Evolutionary conservation across 192 early-diverging fungal genomes (phyloP).

Genomic region (Pilobolus umbonatus): DNA sequence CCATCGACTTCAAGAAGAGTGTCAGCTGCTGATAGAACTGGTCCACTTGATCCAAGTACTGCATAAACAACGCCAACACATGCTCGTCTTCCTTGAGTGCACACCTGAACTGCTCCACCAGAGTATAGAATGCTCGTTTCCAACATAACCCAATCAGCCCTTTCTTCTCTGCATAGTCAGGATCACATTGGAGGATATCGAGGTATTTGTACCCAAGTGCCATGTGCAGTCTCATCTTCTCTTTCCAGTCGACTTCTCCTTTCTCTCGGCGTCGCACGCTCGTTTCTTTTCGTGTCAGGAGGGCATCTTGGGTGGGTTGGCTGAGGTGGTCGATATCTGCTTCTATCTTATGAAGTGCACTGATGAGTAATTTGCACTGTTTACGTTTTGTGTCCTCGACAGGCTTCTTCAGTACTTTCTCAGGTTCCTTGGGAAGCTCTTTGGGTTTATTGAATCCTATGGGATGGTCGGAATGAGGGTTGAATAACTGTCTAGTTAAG

Average conservation of each 20-base stretch:
- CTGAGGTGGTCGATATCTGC: not conserved
- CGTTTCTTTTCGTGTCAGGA: not conserved
- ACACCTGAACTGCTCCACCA: conserved; percentile 48
- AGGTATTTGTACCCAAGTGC: conserved; percentile 40
- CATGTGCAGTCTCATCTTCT: conserved; percentile 30
- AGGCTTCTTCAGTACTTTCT: not conserved
- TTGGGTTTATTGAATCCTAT: conserved; percentile 2
- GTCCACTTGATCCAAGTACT: conserved; percentile 43
- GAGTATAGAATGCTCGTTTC: conserved; percentile 48
- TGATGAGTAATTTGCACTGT: not conserved
- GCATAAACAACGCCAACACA: conserved; percentile 31
- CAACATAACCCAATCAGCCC: conserved; percentile 51
- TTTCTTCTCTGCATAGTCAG: conserved; percentile 45
- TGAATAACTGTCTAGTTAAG: conserved; percentile 5
- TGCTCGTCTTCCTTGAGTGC: conserved; percentile 30
- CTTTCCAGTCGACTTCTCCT: conserved; percentile 15
- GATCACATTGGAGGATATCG: conserved; percentile 39
- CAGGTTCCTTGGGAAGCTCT: no score
- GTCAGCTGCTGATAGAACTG: conserved; percentile 41
- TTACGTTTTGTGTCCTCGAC: not conserved
- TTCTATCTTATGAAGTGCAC: not conserved
- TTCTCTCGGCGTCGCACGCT: no score
- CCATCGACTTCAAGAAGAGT: conserved; percentile 28
- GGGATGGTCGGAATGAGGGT: conserved; percentile 8
- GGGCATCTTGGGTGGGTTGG: not conserved